phyloP scores from a whole-genome alignment of 208 protist genomes.

The Crithidia acanthocephali region DNA sequence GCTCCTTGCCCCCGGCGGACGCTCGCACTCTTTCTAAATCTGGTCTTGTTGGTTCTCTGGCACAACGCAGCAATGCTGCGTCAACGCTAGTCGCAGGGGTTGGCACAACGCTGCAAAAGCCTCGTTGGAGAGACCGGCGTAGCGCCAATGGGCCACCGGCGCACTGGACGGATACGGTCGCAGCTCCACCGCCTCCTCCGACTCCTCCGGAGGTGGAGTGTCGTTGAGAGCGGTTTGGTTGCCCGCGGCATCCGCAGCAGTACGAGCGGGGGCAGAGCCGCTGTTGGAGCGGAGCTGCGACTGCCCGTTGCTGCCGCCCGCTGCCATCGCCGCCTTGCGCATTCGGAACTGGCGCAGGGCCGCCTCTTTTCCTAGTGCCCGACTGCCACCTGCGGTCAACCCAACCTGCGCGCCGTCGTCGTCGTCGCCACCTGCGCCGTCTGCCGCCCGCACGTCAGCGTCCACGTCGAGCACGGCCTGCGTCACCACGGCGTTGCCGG shows the following conservation, averaged over 20 bases:
- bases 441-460: constrained; percentile 2
- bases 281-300: neutral
- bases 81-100: constrained; percentile 23
- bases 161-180: constrained; percentile 7
- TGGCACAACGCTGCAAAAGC: constrained; percentile 24
- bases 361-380: constrained; percentile 39
- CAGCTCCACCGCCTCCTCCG: constrained; percentile 3
- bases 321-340: constrained; percentile 10
- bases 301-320: too few relatives aligned
- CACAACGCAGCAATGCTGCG: constrained; percentile 22
- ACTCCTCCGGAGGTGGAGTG: neutral
- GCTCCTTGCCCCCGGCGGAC: neutral
- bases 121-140: constrained; percentile 25
- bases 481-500: constrained; percentile 22
- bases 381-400: neutral
- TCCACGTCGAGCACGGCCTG: constrained; percentile 25
- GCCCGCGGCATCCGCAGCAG: neutral
- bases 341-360: constrained; percentile 43
- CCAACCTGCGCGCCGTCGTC: neutral
- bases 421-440: neutral
- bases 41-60: too few relatives aligned
- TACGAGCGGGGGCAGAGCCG: neutral
- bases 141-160: constrained; percentile 21
- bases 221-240: neutral
- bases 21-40: neutral